Base-by-base conservation (phyloP, 495 filamentous ascomycete genomes). In the Patellaria atrata region DNA sequence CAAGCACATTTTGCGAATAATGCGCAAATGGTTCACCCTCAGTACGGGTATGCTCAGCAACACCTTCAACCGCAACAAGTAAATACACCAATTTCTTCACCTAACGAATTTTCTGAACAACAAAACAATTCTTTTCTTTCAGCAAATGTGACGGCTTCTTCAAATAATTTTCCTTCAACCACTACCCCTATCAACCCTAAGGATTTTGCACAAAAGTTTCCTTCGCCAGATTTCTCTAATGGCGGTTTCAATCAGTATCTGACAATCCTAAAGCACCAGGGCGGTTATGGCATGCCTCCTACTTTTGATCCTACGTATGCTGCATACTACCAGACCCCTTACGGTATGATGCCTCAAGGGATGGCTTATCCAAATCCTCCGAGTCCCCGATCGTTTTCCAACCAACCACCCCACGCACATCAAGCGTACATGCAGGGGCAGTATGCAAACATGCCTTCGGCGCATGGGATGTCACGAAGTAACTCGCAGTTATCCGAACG, bases 401-500 rank as follows among this genome's bases (percentile, higher is more conserved):
- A 40, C 42, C 51, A 47, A 17, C 39, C 44, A 8, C 41, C 45
- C 13, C 45, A 50, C 27, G 33, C 30, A 33, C 40, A 37, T 9
- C 29, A 35, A 9, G 37, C 42, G 14, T 52, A 57, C 34, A 59
- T 65, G 51, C 61, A 53, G 22, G 62, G 61, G 33, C 59, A 62
- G 17, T 75, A 75, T 44, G 62, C 60, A 40, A 53, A 63, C 47
- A 61, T 62, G 38, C 60, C 63, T 28, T 65, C 71, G 52, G 59
- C 73, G 11, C 68, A 73, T 14, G 61, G 75, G 7, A 81, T 93
- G 72, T 87, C 84, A 5, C 78, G 86, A 47, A 79, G 73, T 30
- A 71, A 81, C 3, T 93, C 85, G 5, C 79, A 89, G 52, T 61
- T 86, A 23, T 86, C 58, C 17, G 77, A 89, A 44, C 73, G 83